A percentile compares a stretch with the other conserved stretches of the same genome.
Evolutionary conservation across 768 basidiomycete species (phyloP).

Genomic region (Myochromella boudieri): DNA sequence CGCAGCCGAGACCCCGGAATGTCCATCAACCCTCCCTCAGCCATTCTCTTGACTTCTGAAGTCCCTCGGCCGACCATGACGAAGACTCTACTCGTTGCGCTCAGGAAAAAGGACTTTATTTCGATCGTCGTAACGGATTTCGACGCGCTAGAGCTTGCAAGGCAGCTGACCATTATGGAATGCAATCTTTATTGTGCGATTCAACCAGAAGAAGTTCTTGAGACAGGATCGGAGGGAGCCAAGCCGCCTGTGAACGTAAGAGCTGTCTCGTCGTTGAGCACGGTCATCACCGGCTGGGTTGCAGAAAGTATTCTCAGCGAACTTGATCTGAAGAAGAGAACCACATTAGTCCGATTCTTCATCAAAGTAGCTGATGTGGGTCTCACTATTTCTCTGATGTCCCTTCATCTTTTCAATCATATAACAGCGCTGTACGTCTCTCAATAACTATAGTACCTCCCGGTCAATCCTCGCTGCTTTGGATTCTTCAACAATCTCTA

Average conservation of each 20-base stretch:
- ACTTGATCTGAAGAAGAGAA: conserved; percentile 83
- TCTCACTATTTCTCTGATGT: conserved; percentile 13
- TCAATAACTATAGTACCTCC: conserved; percentile 91
- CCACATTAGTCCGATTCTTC: conserved; percentile 80
- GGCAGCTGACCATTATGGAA: conserved; percentile 95
- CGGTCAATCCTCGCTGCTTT: conserved; percentile 92
- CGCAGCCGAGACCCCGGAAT: conserved; percentile 75
- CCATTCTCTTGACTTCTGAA: conserved; percentile 49
- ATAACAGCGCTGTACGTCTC: conserved; percentile 71
- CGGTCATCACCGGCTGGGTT: conserved; percentile 93
- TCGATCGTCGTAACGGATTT: conserved; percentile 83
- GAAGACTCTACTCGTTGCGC: conserved; percentile 65
- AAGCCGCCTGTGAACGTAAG: conserved; percentile 70
- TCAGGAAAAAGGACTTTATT: conserved; percentile 65
- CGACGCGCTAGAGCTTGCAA: conserved; percentile 86
- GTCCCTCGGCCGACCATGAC: conserved; percentile 88
- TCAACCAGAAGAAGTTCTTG: conserved; percentile 84
- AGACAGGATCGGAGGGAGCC: conserved; percentile 72
- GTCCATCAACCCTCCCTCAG: conserved; percentile 62
- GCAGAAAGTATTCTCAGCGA: conserved; percentile 93
- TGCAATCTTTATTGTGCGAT: conserved; percentile 84
- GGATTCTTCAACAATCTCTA: conserved; percentile 92
- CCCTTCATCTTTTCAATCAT: conserved; percentile 6
- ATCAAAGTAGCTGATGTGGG: conserved; percentile 91
- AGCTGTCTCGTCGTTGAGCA: conserved; percentile 85